Evolutionary conservation across 192 early-diverging fungal genomes (phyloP), one percentile per base, ranked within the genome.

Genomic region (Haplosporangium gracile): DNA sequence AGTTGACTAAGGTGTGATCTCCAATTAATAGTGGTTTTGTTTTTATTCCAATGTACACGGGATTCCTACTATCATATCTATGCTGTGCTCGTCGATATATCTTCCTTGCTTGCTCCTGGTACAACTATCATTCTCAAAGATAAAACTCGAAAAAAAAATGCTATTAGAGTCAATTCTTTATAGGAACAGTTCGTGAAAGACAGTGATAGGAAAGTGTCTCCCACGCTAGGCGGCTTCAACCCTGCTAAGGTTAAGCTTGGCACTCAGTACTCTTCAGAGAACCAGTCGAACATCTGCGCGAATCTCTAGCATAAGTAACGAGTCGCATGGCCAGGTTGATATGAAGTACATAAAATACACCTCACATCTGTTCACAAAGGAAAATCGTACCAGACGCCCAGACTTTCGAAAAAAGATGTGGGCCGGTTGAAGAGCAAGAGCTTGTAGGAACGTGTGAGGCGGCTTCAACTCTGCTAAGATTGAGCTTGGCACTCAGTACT

Each of bases 191-290:
- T 32, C 60, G 13, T 32, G 29, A 65, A n/a, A 0, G 2, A 29
- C 32, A n/a, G 9, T 45, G 55, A 57, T 26, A 57, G 5, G 13
- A 65, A 65, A 65, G 60, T 65, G 60, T 65, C 60, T 65, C 11
- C 29, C 60, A 65, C 60, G 60, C 60, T 65, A 65, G 60, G n/a
- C 60, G 60, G 60, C 60, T 65, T n/a, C 55, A n/a, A 13, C 55
- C 24, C 55, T 57, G 55, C 55, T 57, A n/a, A 26, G 24, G 24
- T n/a, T 0, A 6, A 51, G 49, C 49, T 51, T 51, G 20, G 49
- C 49, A 22, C 49, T 18, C 49, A 51, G 20, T 51, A 51, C 49
- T 51, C 3, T 43, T 43, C 42, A 11, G 42, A 43, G 42, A 43
- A 5, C 42, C 42, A 43, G 42, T 43, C 42, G 10, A 11, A 43